These are phyloP conservation scores for Urostyla sp. DNA, from an alignment of 73 alveolate genomes.

Conservation along the genomic window DNA sequence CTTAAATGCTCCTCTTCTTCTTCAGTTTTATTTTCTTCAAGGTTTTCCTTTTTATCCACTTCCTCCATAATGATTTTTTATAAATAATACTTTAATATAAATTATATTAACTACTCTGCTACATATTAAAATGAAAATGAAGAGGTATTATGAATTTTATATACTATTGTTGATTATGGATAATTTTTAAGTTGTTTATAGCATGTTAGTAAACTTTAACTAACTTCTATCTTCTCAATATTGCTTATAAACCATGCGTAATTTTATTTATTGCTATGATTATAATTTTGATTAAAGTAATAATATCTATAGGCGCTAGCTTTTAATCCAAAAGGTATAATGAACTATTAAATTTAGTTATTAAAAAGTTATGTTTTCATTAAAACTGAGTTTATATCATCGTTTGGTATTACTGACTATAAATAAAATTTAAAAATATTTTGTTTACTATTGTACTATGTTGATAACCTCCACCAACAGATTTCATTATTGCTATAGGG, in stretches of 20 bases:
- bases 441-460: background rate
- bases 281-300: slow-evolving; percentile 3
- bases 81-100: slow-evolving; percentile 15
- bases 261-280: background rate
- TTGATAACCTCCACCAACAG: background rate
- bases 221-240: background rate
- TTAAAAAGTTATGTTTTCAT: background rate
- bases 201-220: background rate
- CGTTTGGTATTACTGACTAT: slow-evolving; percentile 11
- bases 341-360: background rate
- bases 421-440: background rate
- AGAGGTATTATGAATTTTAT: slow-evolving; percentile 13
- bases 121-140: background rate
- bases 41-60: too few relatives aligned
- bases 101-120: slow-evolving; percentile 24
- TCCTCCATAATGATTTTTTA: slow-evolving; percentile 10
- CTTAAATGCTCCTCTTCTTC: slow-evolving; percentile 40
- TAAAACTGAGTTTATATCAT: background rate
- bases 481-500: background rate
- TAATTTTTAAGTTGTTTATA: background rate
- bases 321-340: slow-evolving; percentile 23
- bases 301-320: slow-evolving; percentile 37
- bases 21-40: background rate
- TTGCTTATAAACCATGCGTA: slow-evolving; percentile 29
- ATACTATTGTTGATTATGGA: slow-evolving; percentile 8